Base-by-base conservation (phyloP, 2,329 filamentous ascomycete genomes). In the Clonostachys solani region DNA sequence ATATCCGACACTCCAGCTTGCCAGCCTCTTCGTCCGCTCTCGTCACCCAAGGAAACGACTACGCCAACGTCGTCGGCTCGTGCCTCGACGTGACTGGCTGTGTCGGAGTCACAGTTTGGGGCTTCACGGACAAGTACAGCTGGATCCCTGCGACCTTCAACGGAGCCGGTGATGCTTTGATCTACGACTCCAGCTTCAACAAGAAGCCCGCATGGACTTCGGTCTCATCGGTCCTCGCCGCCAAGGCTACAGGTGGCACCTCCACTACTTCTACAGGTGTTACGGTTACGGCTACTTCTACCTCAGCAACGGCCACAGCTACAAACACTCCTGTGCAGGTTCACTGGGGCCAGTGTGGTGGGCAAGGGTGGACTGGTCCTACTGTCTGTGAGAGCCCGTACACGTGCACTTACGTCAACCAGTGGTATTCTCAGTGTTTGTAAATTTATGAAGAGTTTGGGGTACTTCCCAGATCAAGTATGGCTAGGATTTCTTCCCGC, bases 1-100 rank as follows among this genome's bases (percentile, higher is more conserved):
- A 85, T 57, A 77, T 84, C 50, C 69, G 80, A 23, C 72, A 76
- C 47, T 57, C 60, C 3, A 58, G 56, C 6, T 58, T 81, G 13
- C 77, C 80, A 0, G 60, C 73, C 5, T 69, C 63, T 5, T 56
- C 59, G 2, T 56, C 65, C 2, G 66, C 66, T 33, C 59, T 71
- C 16, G 58, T 61, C 13, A 67, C 69, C 19, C 80, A 84, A 62
- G 71, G 69, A 1, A 55, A 57, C 16, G 73, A 76, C 44, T 82
- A 78, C 50, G 68, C 57, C 35, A 51, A 56, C 38, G 63, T 64
- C 10, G 64, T 71, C 6, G 62, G 61, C 8, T 60, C 65, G 1
- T 72, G 68, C 47, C 49, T 71, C 12, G 63, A 67, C 33, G 64
- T 66, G 10, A 50, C 56, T 34, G 46, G 51, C 40, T 75, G 72